Base-by-base conservation (phyloP, 805 yeast genomes). In the Grigorovia humatica region DNA sequence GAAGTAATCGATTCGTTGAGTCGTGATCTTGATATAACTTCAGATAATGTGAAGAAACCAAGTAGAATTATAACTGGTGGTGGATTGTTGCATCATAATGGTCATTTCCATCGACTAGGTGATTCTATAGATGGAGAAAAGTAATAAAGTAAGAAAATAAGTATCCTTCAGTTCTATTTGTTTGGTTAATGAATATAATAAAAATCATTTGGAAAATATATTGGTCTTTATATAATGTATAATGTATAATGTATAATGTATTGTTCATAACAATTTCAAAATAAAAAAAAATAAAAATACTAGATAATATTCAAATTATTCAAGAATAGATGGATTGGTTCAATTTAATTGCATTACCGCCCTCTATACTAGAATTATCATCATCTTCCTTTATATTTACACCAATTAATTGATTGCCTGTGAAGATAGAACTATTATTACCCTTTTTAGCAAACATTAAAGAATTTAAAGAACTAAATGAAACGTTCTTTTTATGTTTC, bases 51-150 rank as follows among this genome's bases (percentile, higher is more conserved):
- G 27, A 23, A 23, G 27, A 23, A 23, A 3, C 27, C 27, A 23
- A 23, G 27, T 23, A 23, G 27, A 23, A 23, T 23, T 23, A 8
- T 13, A 13, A 32, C 38, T 4, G 38, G 38, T 32, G 90, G 90
- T 15, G 91, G 91, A 0, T 64, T 85, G 45, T 60, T 85, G 15
- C 83, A 83, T 58, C 83, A 77, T 64, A 76, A 83, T 59, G 73
- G 88, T 57, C 69, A 70, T 18, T 85, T 85, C 61, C 85, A 83
- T 63, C 63, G 61, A 15, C 65, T 82, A 5, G 77, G 78, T 4
- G 65, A 64, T 27, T 7, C 18, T 7, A 38, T 38, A 13, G 17
- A 38, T 32, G 38, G 8, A 32, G 11, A 32, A 32, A 32, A 11
- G n/a, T n/a, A n/a, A n/a, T n/a, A 11, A 8, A 32, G 11, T 13